A percentile compares a stretch with the other conserved stretches of the same genome.
Conservation (phyloP, 2,329 filamentous ascomycete genomes). For the Fusarium armeniacum region DNA sequence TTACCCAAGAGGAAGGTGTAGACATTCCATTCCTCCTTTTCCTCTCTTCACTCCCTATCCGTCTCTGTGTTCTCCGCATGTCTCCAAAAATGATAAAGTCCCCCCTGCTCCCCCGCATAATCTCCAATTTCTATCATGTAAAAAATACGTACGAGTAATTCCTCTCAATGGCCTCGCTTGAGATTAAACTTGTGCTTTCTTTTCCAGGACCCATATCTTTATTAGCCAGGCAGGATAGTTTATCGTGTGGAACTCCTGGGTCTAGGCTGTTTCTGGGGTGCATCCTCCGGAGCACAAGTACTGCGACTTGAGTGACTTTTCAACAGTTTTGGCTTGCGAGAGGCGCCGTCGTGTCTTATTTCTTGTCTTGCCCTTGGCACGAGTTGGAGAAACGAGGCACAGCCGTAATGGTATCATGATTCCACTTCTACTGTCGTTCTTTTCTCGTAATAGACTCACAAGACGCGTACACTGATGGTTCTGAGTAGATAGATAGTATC, state of each 20-base stretch:
- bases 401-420: background rate
- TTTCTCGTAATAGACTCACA: background rate
- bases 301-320: constrained; percentile 37
- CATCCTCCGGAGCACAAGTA: constrained; percentile 38
- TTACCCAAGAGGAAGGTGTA: constrained; percentile 14
- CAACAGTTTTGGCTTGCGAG: background rate
- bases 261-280: constrained; percentile 31
- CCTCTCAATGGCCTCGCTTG: constrained; percentile 22
- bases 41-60: background rate
- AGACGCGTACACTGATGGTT: background rate
- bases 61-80: constrained; percentile 30
- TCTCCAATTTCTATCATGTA: constrained; percentile 49
- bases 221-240: constrained; percentile 20
- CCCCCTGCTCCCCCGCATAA: constrained; percentile 30
- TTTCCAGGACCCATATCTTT: constrained; percentile 10
- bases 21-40: background rate
- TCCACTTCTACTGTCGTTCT: constrained; percentile 2
- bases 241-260: constrained; percentile 18
- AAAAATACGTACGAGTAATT: constrained; percentile 46
- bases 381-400: constrained; percentile 11
- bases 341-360: constrained; percentile 1
- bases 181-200: constrained; percentile 29
- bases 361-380: background rate
- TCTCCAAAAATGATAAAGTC: constrained; percentile 35
- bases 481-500: background rate